Conservation (phyloP, 176 grass and related monocot species). For the Triticum turgidum region DNA sequence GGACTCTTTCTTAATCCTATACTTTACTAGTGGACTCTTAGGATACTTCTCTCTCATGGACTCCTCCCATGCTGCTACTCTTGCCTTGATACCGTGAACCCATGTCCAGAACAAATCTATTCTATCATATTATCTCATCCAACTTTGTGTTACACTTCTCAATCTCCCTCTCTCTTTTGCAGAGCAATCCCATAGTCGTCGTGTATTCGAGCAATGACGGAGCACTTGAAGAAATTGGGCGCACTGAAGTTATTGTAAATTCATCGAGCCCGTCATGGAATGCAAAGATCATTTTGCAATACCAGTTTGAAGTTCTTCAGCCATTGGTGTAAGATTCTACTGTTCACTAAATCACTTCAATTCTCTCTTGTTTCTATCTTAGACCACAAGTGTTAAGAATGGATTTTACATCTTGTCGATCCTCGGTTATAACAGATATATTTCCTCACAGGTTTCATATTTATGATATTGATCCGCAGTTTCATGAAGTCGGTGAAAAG, state of each 20-base stretch:
- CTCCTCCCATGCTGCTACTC: not conserved
- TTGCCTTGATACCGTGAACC: not conserved
- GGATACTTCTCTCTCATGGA: not conserved
- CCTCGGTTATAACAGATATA: constrained; percentile 31
- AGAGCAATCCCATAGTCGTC: constrained; percentile 83
- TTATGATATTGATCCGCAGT: constrained; percentile 77
- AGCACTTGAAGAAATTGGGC: constrained; percentile 86
- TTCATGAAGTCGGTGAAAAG: constrained; percentile 71
- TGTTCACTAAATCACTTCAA: constrained; percentile 17
- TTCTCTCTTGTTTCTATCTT: constrained; percentile 21
- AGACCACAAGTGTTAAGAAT: constrained; percentile 12
- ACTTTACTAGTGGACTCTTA: not conserved
- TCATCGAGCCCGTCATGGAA: constrained; percentile 71
- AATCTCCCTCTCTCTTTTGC: constrained; percentile 11
- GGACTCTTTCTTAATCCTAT: not conserved
- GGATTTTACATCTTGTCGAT: constrained; percentile 19
- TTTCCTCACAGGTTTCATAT: constrained; percentile 73
- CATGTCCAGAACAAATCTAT: not conserved
- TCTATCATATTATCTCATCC: not conserved
- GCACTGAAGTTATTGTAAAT: constrained; percentile 91
- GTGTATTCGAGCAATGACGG: constrained; percentile 73
- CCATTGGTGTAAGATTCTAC: constrained; percentile 77
- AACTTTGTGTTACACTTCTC: constrained; percentile 21
- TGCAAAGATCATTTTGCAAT: constrained; percentile 73
- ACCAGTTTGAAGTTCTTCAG: constrained; percentile 94